These are phyloP conservation scores for Areca catechu DNA, from an alignment of 176 grass and related monocot species.

Conservation along the genomic window DNA sequence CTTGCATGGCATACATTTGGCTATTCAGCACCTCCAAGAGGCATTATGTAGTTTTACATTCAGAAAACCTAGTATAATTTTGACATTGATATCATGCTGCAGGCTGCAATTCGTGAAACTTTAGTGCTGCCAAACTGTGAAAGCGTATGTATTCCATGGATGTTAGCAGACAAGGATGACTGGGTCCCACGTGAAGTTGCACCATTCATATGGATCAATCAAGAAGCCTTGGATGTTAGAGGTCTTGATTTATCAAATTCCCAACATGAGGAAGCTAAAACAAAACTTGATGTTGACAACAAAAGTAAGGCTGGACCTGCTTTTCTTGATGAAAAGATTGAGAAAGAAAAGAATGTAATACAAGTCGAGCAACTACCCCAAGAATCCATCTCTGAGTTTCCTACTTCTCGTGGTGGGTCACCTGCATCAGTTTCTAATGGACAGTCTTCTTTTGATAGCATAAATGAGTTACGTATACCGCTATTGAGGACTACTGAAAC, in stretches of 20 bases:
- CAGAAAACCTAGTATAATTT: slow-evolving; percentile 14
- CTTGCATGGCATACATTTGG: background rate
- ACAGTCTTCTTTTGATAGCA: slow-evolving; percentile 10
- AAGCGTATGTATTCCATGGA: slow-evolving; percentile 62
- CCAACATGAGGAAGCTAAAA: slow-evolving; percentile 32
- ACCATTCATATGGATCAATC: slow-evolving; percentile 71
- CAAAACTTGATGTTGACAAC: slow-evolving; percentile 17
- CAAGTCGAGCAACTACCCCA: slow-evolving; percentile 25
- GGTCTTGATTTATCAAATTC: slow-evolving; percentile 10
- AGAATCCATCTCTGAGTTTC: slow-evolving; percentile 23
- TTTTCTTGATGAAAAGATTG: slow-evolving; percentile 23
- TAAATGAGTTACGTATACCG: slow-evolving; percentile 26
- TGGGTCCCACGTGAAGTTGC: slow-evolving; percentile 65
- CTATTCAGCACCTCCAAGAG: no score
- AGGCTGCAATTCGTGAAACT: slow-evolving; percentile 61
- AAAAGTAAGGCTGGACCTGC: slow-evolving; percentile 6
- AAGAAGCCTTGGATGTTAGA: slow-evolving; percentile 30
- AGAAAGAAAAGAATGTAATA: slow-evolving; percentile 24
- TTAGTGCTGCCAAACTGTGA: slow-evolving; percentile 91
- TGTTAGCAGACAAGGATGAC: slow-evolving; percentile 79
- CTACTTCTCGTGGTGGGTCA: background rate
- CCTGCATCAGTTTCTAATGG: background rate
- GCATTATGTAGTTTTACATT: background rate
- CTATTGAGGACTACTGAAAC: slow-evolving; percentile 27
- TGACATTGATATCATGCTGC: slow-evolving; percentile 9